Base-by-base conservation (phyloP, 371 early-diverging fungal genomes). In the Mortierella sp. region DNA sequence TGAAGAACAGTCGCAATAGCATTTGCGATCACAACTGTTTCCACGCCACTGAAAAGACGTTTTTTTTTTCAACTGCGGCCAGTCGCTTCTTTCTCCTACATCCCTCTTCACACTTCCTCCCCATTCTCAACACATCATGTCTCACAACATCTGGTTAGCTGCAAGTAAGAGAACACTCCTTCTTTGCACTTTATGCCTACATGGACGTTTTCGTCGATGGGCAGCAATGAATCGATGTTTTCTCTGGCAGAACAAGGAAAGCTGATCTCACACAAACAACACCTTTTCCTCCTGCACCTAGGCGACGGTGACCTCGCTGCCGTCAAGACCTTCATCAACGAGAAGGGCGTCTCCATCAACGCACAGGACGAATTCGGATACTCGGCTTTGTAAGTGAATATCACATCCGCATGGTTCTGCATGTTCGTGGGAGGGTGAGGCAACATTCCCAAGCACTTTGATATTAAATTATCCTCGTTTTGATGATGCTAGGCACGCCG, bases 351-450 rank as follows among this genome's bases (percentile, higher is more conserved):
- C 16, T 87, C 89, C 48, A 82, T 90, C n/a, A 89, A 94, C 81
- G 87, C 86, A n/a, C 89, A 93, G 78, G 96, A 96, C 79, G 89
- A 92, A 37, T 90, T 88, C 77, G 95, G 95, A 44, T 95, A 95
- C 85, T 93, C 93, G 4, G 89, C 94, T 3, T 85, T 95, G 93
- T 92, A 93, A 86, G 89, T 75, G 8, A 16, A 10, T 10, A 24
- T 19, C n/a, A 51, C 26, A n/a, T 21, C 48, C 59, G n/a, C 21
- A 61, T 13, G 37, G 5, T 59, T 40, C 43, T 40, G 43, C 6
- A 40, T n/a, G n/a, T n/a, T 40, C 43, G 43, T 40, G 43, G 43
- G 43, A 40, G 43, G 2, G 43, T 6, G 43, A 40, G 43, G 43
- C 43, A 40, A 31, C 31, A 67, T 40, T n/a, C 37, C 11, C 13